Conservation (phyloP, 805 yeast genomes). For the Wickerhamiella spandovensis region DNA sequence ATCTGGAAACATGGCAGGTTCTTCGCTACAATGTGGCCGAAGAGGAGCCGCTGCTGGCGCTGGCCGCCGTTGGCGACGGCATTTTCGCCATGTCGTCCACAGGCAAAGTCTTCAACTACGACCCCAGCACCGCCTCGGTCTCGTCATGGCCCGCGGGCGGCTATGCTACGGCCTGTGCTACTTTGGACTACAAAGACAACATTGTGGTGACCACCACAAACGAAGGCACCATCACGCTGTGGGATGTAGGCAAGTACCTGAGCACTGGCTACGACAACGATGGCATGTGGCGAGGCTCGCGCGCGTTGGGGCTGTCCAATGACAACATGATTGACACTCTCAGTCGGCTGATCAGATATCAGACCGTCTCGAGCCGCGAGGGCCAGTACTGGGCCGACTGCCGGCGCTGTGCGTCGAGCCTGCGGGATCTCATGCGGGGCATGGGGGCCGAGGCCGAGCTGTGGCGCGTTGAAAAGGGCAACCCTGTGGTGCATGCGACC, state of each 20-base stretch:
- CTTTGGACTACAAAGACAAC: constrained; percentile 6
- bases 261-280: constrained; percentile 33
- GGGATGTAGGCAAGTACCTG: constrained; percentile 38
- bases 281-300: background rate
- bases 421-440: constrained; percentile 45
- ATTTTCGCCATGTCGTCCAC: constrained; percentile 47
- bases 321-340: constrained; percentile 55
- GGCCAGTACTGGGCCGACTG: constrained; percentile 61
- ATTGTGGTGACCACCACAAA: constrained; percentile 20
- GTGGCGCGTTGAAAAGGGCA: constrained; percentile 61
- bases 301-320: constrained; percentile 27
- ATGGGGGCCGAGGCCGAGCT: constrained; percentile 56
- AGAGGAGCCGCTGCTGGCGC: constrained; percentile 36
- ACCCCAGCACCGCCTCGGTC: constrained; percentile 35
- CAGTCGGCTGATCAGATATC: constrained; percentile 47
- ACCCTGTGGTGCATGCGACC: constrained; percentile 72
- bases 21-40: constrained; percentile 21
- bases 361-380: constrained; percentile 67
- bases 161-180: constrained; percentile 12
- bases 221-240: constrained; percentile 54
- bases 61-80: constrained; percentile 42
- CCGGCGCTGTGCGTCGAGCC: constrained; percentile 70
- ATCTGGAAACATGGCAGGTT: constrained; percentile 66
- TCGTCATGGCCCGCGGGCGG: constrained; percentile 14
- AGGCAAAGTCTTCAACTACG: constrained; percentile 38